A percentile compares a stretch with the other conserved stretches of the same genome.
Conservation (phyloP, 2,329 filamentous ascomycete genomes). For the Fusarium sp. region DNA sequence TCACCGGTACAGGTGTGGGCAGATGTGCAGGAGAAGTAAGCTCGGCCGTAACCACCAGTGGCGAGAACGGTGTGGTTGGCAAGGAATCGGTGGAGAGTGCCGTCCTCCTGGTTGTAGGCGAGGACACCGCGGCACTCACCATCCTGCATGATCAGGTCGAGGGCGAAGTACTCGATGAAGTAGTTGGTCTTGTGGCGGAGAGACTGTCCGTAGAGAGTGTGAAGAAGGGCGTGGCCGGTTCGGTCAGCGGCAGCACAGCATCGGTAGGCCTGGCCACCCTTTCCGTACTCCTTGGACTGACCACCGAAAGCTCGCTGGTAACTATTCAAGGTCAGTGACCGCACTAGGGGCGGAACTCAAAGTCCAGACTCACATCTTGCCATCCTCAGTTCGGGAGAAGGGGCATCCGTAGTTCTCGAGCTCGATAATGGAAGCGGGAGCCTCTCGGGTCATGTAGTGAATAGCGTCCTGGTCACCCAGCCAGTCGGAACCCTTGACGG, state of each 20-base stretch:
- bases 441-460: slow-evolving; percentile 98
- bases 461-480: slow-evolving; percentile 97
- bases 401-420: slow-evolving; percentile 98
- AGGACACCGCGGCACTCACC: slow-evolving; percentile 96
- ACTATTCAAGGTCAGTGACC: slow-evolving; percentile 56
- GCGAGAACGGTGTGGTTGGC: slow-evolving; percentile 97
- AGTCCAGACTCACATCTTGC: slow-evolving; percentile 77
- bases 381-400: slow-evolving; percentile 95
- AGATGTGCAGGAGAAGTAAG: slow-evolving; percentile 98
- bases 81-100: slow-evolving; percentile 95
- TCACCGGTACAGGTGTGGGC: slow-evolving; percentile 99
- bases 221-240: slow-evolving; percentile 96
- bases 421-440: slow-evolving; percentile 90
- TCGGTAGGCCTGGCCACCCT: slow-evolving; percentile 97
- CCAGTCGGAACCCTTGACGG: slow-evolving; percentile 98
- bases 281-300: slow-evolving; percentile 93
- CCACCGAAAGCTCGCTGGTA: slow-evolving; percentile 99
- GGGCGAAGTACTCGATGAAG: slow-evolving; percentile 99
- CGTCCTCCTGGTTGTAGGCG: slow-evolving; percentile 98
- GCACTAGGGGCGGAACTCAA: not conserved
- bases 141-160: slow-evolving; percentile 97
- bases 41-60: slow-evolving; percentile 96
- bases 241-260: slow-evolving; percentile 96
- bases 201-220: slow-evolving; percentile 98
- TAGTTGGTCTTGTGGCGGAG: slow-evolving; percentile 99